A percentile compares a stretch with the other conserved stretches of the same genome.
Evolutionary conservation across 176 grass and related monocot species (phyloP).

Genomic region (Eleusine indica): DNA sequence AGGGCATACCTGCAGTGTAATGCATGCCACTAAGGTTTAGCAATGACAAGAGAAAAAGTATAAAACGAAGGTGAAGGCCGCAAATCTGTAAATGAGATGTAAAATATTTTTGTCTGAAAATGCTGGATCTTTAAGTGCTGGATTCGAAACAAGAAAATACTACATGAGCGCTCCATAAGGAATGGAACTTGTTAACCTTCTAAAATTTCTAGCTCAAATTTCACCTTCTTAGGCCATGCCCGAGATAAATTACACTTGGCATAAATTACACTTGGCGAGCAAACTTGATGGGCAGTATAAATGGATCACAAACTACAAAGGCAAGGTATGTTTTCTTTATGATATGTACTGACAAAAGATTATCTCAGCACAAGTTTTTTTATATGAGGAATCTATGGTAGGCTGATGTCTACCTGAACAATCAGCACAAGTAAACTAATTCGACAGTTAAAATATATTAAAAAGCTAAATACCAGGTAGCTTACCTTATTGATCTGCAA

Average conservation of each 20-base stretch:
- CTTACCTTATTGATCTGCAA: slow-evolving; percentile 89
- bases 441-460: not conserved
- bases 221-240: not conserved
- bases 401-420: not conserved
- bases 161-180: not conserved
- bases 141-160: not conserved
- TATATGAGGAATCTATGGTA: not conserved
- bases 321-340: slow-evolving; percentile 2
- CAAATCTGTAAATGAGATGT: not conserved
- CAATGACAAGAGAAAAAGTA: not conserved
- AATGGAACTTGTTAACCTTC: not conserved
- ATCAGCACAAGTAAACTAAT: slow-evolving; percentile 19
- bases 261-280: not conserved
- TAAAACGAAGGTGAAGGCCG: not conserved
- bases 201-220: not conserved
- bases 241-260: not conserved
- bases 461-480: slow-evolving; percentile 22
- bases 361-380: not conserved
- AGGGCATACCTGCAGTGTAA: slow-evolving; percentile 68
- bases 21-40: slow-evolving; percentile 21
- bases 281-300: not conserved
- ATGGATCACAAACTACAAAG: not conserved
- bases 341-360: not conserved
- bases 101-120: not conserved
- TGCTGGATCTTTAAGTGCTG: not conserved